Conservation (phyloP, 495 filamentous ascomycete species). For the Podospora anserina region DNA sequence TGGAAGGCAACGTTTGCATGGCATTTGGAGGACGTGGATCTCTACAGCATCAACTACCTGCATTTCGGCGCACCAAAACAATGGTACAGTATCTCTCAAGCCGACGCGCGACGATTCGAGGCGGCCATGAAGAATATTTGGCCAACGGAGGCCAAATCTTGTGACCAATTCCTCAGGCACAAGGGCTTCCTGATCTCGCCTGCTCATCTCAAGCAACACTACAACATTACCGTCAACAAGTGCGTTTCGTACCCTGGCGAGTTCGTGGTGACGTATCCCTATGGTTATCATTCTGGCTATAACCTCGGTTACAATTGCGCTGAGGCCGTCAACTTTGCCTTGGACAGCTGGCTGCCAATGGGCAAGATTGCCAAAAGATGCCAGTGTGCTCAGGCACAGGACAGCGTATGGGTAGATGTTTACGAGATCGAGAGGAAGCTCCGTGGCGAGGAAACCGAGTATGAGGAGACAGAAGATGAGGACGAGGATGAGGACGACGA, state of each 20-base stretch:
- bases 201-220: slow-evolving; percentile 75
- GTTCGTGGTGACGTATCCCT: slow-evolving; percentile 97
- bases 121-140: slow-evolving; percentile 93
- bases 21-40: slow-evolving; percentile 97
- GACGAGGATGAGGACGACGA: slow-evolving; percentile 69
- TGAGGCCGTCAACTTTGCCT: slow-evolving; percentile 97
- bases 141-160: slow-evolving; percentile 95
- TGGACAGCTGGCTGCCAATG: slow-evolving; percentile 89
- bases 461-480: slow-evolving; percentile 77
- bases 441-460: slow-evolving; percentile 87
- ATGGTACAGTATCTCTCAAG: slow-evolving; percentile 98
- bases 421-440: slow-evolving; percentile 92
- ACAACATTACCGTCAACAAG: slow-evolving; percentile 91
- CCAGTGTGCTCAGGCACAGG: slow-evolving; percentile 76
- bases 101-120: slow-evolving; percentile 91
- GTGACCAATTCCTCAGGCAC: slow-evolving; percentile 93
- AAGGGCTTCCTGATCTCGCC: slow-evolving; percentile 99
- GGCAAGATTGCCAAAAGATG: slow-evolving; percentile 98
- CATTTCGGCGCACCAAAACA: slow-evolving; percentile 98
- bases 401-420: slow-evolving; percentile 98
- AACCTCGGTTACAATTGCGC: slow-evolving; percentile 99
- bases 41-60: slow-evolving; percentile 99
- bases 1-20: slow-evolving; percentile 99
- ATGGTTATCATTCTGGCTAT: slow-evolving; percentile 97
- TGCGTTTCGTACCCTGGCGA: slow-evolving; percentile 95